Evolutionary conservation across 306 rosid species (phyloP).

Genomic region (Mimosa pudica): DNA sequence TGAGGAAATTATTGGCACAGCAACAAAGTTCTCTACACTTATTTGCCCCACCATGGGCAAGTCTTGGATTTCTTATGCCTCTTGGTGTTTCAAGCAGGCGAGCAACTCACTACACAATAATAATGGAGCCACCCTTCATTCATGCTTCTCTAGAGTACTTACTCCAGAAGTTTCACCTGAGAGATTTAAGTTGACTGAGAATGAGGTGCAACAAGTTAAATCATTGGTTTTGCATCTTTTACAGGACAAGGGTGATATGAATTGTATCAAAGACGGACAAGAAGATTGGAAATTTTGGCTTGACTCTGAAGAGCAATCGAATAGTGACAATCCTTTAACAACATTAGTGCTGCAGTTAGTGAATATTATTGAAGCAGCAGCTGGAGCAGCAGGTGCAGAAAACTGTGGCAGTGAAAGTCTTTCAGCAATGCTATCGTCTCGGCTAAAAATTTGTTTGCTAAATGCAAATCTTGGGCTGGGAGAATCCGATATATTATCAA

Average conservation of each 20-base stretch:
- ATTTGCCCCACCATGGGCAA: conserved; percentile 90
- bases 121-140: conserved; percentile 50
- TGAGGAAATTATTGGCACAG: conserved; percentile 82
- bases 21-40: conserved; percentile 72
- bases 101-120: conserved; percentile 58
- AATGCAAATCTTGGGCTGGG: conserved; percentile 53
- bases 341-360: conserved; percentile 55
- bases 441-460: conserved; percentile 60
- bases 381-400: conserved; percentile 78
- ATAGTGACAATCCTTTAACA: conserved; percentile 44
- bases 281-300: conserved; percentile 43
- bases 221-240: conserved; percentile 54
- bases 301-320: conserved; percentile 51
- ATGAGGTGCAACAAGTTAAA: conserved; percentile 63
- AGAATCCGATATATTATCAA: conserved; percentile 49
- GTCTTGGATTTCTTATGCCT: conserved; percentile 94
- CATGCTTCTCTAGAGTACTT: conserved; percentile 68
- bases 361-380: conserved; percentile 74
- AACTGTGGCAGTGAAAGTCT: conserved; percentile 70
- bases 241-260: conserved; percentile 48
- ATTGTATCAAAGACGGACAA: conserved; percentile 47
- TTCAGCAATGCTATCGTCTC: conserved; percentile 69
- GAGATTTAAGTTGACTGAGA: conserved; percentile 73
- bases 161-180: conserved; percentile 65
- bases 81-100: conserved; percentile 94